These are phyloP conservation scores for Exophiala spinifera DNA, from an alignment of 2,329 filamentous ascomycete species.

Conservation along the genomic window DNA sequence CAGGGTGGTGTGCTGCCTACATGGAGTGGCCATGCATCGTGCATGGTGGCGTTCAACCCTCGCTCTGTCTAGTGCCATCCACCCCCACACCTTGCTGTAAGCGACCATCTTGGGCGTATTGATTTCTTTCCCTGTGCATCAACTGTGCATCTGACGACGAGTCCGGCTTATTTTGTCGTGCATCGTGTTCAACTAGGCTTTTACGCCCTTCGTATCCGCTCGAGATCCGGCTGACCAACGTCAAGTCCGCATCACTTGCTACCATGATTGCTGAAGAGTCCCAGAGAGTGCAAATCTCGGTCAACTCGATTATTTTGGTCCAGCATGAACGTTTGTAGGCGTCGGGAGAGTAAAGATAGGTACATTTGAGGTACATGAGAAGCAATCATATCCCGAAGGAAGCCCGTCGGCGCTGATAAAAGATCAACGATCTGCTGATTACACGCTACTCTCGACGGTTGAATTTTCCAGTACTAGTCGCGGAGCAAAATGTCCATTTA, in stretches of 20 bases:
- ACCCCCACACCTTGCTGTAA: slow-evolving; percentile 15
- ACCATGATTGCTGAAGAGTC: background rate
- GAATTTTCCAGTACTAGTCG: background rate
- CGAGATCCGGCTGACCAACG: background rate
- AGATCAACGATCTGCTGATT: background rate
- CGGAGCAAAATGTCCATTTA: background rate
- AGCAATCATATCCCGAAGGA: too few relatives aligned
- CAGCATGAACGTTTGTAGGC: too few relatives aligned
- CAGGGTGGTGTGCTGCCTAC: background rate
- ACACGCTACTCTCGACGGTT: background rate
- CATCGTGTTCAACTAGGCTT: background rate
- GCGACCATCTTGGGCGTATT: background rate
- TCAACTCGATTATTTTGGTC: too few relatives aligned
- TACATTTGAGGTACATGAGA: too few relatives aligned
- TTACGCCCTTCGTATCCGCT: background rate
- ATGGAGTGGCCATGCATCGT: slow-evolving; percentile 1
- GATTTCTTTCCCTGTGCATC: background rate
- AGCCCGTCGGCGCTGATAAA: too few relatives aligned
- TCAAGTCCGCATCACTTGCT: background rate
- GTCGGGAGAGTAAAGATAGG: too few relatives aligned
- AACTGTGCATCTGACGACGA: background rate
- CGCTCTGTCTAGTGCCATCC: slow-evolving; percentile 8
- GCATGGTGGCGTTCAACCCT: slow-evolving; percentile 11
- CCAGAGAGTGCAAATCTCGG: too few relatives aligned
- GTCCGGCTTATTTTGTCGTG: background rate